Evolutionary conservation across 2,329 filamentous ascomycete genomes (phyloP).

Genomic region (Apiospora phragmitis): DNA sequence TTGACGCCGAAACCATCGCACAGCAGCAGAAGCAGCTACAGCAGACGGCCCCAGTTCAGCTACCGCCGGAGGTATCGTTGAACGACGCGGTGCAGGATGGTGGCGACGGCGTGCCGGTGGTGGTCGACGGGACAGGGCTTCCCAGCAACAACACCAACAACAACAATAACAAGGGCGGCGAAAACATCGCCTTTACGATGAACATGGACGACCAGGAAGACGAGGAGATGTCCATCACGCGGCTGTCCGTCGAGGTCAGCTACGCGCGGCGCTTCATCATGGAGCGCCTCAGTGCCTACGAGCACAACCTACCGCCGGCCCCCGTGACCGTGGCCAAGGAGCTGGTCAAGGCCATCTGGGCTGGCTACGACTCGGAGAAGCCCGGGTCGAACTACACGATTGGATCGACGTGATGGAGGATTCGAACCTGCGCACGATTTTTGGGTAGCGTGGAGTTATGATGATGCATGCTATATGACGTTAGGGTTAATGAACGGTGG

Average conservation of each 20-base stretch:
- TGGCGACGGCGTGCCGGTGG: neutral
- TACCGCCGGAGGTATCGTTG: slow-evolving; percentile 10
- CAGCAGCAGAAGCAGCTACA: slow-evolving; percentile 17
- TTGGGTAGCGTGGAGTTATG: slow-evolving; percentile 13
- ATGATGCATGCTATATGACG: neutral
- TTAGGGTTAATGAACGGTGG: neutral
- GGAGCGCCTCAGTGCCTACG: slow-evolving; percentile 37
- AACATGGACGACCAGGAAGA: neutral
- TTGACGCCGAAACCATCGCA: slow-evolving; percentile 17
- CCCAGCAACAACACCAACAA: neutral
- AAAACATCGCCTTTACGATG: neutral
- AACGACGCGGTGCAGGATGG: neutral
- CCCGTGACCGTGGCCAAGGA: slow-evolving; percentile 43
- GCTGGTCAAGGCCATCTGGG: slow-evolving; percentile 42
- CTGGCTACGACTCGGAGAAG: slow-evolving; percentile 39
- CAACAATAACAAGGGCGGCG: slow-evolving; percentile 10
- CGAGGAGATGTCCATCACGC: slow-evolving; percentile 17
- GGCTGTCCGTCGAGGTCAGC: slow-evolving; percentile 36
- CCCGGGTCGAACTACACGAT: slow-evolving; percentile 33
- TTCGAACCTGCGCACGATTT: slow-evolving; percentile 18
- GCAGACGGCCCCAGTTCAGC: neutral
- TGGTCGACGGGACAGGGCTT: neutral
- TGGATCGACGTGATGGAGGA: slow-evolving; percentile 42
- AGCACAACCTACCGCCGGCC: slow-evolving; percentile 40
- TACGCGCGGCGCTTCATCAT: slow-evolving; percentile 41